Percentiles rank a stretch among this genome's conserved stretches.
These are phyloP conservation scores for Lepidopterella palustris DNA, from an alignment of 495 filamentous ascomycete species.

Conservation along the genomic window DNA sequence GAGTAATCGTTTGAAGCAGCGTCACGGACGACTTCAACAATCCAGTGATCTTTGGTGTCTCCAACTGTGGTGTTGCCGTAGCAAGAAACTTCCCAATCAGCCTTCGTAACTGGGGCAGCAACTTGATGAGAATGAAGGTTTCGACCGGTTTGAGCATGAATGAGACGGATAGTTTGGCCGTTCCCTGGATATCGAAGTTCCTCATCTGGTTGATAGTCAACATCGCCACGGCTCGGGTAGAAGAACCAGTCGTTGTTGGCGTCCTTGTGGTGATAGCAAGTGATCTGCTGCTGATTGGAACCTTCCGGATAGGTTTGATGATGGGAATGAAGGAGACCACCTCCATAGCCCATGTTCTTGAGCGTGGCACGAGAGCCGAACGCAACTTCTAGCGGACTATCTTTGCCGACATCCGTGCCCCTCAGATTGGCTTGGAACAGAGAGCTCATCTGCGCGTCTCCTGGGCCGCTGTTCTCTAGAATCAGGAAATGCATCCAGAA, in stretches of 20 bases:
- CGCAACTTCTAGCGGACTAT: slow-evolving; percentile 88
- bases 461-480: slow-evolving; percentile 87
- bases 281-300: slow-evolving; percentile 90
- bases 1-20: slow-evolving; percentile 78
- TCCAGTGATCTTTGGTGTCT: slow-evolving; percentile 98
- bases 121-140: slow-evolving; percentile 93
- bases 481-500: slow-evolving; percentile 92
- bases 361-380: slow-evolving; percentile 83
- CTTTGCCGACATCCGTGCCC: slow-evolving; percentile 87
- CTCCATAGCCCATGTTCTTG: slow-evolving; percentile 99
- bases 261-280: slow-evolving; percentile 99
- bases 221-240: slow-evolving; percentile 76
- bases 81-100: slow-evolving; percentile 83
- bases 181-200: slow-evolving; percentile 69
- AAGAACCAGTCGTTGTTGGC: slow-evolving; percentile 99
- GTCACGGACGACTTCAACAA: slow-evolving; percentile 84
- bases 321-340: slow-evolving; percentile 95
- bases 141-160: slow-evolving; percentile 91
- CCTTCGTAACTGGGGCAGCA: slow-evolving; percentile 80
- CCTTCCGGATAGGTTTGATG: slow-evolving; percentile 95
- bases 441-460: slow-evolving; percentile 98
- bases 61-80: slow-evolving; percentile 97
- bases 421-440: slow-evolving; percentile 94
- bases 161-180: slow-evolving; percentile 73
- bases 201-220: slow-evolving; percentile 63